Evolutionary conservation across 768 basidiomycete species (phyloP), one percentile per base, ranked within the genome.

Genomic region (Suillus occidentalis): DNA sequence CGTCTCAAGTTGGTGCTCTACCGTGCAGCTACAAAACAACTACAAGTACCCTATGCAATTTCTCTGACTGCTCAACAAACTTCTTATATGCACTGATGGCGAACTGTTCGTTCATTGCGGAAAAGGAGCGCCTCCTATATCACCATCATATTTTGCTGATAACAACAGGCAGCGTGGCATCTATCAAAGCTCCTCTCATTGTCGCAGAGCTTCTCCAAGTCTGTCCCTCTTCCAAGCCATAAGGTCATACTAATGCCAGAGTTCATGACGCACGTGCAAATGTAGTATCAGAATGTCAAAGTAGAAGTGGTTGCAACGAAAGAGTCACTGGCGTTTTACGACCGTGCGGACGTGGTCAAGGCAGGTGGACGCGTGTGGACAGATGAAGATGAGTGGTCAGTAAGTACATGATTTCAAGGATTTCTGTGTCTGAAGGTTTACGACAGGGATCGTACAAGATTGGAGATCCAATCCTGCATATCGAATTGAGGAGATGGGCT

Each of bases 101-200:
- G 22, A 6, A 49, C 10, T 65, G 56, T 13, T 68, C 70, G 50
- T 76, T 76, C 64, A 9, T 73, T 42, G 68, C 75, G 34, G 71
- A 73, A 59, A 66, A 65, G 58, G 74, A 77, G 39, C 73, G 75
- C 1, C 4, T 20, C 0, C 62, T 67, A 2, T 63, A 73, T 56
- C 63, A 75, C 67, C 63, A 66, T 1, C 90, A 96, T 72, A 86
- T 97, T 52, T 77, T 98, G 5, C 82, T 99, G 45, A 88, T 98
- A 65, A 89, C 91, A 0, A 93, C 94, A 0, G 96, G 97, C n/a
- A 95, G 93, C 72, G 97, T 99, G 10, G 96, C 97, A 0, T 94
- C 94, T 60, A 86, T 99, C 73, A 99, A 98, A 72, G 89, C 89
- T 2, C 95, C 96, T 5, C 83, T 97, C 61, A 97, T 99, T 65